These are phyloP conservation scores for Laguncularia racemosa DNA, from an alignment of 345 rosid species.

Conservation along the genomic window DNA sequence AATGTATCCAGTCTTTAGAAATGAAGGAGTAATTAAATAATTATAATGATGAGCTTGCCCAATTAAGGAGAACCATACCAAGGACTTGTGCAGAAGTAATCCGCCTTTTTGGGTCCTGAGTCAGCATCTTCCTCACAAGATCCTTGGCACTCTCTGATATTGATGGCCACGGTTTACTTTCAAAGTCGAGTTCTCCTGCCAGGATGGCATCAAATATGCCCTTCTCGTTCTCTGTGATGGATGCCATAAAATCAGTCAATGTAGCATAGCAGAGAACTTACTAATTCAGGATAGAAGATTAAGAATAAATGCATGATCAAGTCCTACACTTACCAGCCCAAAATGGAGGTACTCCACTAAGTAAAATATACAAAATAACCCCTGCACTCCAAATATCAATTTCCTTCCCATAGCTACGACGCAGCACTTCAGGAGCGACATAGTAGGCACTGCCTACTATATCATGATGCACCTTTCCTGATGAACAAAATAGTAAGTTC, in stretches of 20 bases:
- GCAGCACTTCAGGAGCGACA: slow-evolving; percentile 90
- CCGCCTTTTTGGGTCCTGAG: slow-evolving; percentile 66
- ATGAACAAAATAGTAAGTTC: neutral
- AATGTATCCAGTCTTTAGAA: too few relatives aligned
- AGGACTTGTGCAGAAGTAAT: slow-evolving; percentile 76
- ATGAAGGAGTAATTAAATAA: too few relatives aligned
- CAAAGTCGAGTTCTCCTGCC: slow-evolving; percentile 68
- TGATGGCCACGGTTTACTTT: slow-evolving; percentile 78
- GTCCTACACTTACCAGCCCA: slow-evolving; percentile 60
- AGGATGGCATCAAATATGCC: slow-evolving; percentile 78
- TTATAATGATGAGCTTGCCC: too few relatives aligned
- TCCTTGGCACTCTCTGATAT: slow-evolving; percentile 88
- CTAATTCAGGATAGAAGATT: neutral
- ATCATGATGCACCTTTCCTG: slow-evolving; percentile 70
- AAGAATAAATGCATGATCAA: neutral
- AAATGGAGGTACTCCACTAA: slow-evolving; percentile 93
- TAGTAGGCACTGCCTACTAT: slow-evolving; percentile 92
- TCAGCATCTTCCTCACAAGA: slow-evolving; percentile 74
- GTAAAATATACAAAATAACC: slow-evolving; percentile 76
- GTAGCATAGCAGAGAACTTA: neutral
- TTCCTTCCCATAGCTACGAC: slow-evolving; percentile 82
- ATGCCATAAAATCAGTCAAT: too few relatives aligned
- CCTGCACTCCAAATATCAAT: slow-evolving; percentile 96
- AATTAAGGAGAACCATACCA: slow-evolving; percentile 30
- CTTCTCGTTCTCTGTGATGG: slow-evolving; percentile 60